Base-by-base conservation (phyloP, 2,329 filamentous ascomycete species). In the Neonectria punicea region DNA sequence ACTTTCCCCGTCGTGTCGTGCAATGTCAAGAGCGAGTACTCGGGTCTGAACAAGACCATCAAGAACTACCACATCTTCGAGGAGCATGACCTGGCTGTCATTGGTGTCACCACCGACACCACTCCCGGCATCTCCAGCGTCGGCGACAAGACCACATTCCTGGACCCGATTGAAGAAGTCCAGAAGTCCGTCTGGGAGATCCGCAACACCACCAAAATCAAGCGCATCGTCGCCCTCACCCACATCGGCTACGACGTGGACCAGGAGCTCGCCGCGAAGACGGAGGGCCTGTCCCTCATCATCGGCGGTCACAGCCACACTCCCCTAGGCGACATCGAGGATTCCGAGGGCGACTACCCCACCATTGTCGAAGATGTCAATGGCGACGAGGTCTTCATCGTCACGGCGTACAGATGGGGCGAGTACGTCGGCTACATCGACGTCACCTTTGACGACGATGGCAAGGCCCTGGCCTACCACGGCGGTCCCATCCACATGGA, bases 361-460 rank as follows among this genome's bases (percentile, higher is more conserved):
- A 91, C 89, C 14, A 87, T 91, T 55, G 83, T 84, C 57, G 78
- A 85, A 30, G 90, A 91, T 75, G 77, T 82, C 66, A 85, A 87
- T 54, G 89, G 87, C 49, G 86, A 91, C 36, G 89, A 91, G 71
- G 89, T 91, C 54, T 91, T 91, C 73, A 84, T 91, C 71, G 89
- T 92, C 18, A 90, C 88, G 8, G 86, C 89, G 2, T 91, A 89
- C 74, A 85, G 88, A 67, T 91, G 89, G 89, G 89, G 89, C 56
- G 87, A 91, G 78, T 91, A 91, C 61, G 77, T 91, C 2, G 89
- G 89, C 62, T 89, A 89, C 75, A 91, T 91, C 68, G 88, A 90
- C 67, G 84, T 91, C 8, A 87, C 86, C 1, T 91, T 89, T 71
- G 87, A 90, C 70, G 68, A 80, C 4, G 78, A 86, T 2, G 89